Evolutionary conservation across 306 rosid genomes (phyloP), one percentile per base, ranked within the genome.

Genomic region (Gynostemma pentaphyllum): DNA sequence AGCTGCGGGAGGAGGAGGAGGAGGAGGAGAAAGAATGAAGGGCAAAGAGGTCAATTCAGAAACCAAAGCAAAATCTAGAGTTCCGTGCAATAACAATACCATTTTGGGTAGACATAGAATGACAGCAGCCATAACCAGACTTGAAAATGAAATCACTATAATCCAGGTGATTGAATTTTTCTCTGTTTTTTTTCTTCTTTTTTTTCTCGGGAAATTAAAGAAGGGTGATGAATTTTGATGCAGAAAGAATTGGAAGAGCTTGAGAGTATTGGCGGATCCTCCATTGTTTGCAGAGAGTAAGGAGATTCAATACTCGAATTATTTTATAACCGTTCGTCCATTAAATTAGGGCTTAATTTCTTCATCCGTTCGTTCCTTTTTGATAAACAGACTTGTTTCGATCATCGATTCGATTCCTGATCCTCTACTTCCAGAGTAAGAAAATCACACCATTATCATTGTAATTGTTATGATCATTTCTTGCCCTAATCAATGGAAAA

Each of bases 341-440:
- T 22, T 36, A 34, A 45, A 32, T 8, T 57, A 57, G 64, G 64
- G 64, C 45, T 55, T 60, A 39, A 60, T 60, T 60, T 60, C 34
- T 57, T 59, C n/a, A 37, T 32, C 65, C 39, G 21, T 60, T 60
- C 34, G 3, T 22, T n/a, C n/a, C n/a, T n/a, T n/a, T n/a, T n/a
- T n/a, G n/a, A n/a, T n/a, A n/a, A n/a, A 39, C 88, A 90, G 97
- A 24, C 72, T 90, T 42, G 55, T 87, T 48, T 81, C 95, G 29
- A 83, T 85, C 51, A 78, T 81, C 29, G 95, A 78, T 55, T 78
- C 80, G 66, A 47, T 54, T 67, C 79, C 90, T 11, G 97, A 90
- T 85, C 97, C 95, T 3, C 68, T 90, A 68, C 94, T 90, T 79
- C 84, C 95, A 64, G 50, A 50, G 97, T 90, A 85, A 85, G 80